Evolutionary conservation across 2,329 filamentous ascomycete species (phyloP).

Genomic region (Paracorniculantispora psalliotae): DNA sequence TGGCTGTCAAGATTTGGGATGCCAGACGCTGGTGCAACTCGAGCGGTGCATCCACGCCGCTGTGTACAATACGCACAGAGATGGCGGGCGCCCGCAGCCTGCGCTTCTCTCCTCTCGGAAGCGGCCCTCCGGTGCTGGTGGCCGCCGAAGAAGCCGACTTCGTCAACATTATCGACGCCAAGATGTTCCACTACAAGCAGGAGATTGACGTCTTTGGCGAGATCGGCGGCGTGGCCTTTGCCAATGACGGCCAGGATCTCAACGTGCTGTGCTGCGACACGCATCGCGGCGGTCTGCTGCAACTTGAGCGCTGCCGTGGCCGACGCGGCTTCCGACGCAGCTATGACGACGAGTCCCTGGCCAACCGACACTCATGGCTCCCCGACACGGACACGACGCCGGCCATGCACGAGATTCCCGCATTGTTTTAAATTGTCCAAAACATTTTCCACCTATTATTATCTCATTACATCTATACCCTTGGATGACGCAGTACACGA

Average conservation of each 20-base stretch:
- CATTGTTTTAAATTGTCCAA: background rate
- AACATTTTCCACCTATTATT: background rate
- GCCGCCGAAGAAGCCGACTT: slow-evolving; percentile 73
- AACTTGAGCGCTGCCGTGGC: slow-evolving; percentile 47
- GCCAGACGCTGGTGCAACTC: slow-evolving; percentile 61
- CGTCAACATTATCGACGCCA: slow-evolving; percentile 65
- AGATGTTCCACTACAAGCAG: slow-evolving; percentile 61
- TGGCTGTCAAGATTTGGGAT: slow-evolving; percentile 69
- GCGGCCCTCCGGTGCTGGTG: slow-evolving; percentile 61
- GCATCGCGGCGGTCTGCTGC: slow-evolving; percentile 61
- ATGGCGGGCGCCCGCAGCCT: slow-evolving; percentile 66
- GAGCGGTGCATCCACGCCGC: slow-evolving; percentile 40
- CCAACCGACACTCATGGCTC: slow-evolving; percentile 8
- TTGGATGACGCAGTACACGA: background rate
- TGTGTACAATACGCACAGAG: slow-evolving; percentile 55
- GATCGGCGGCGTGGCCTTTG: slow-evolving; percentile 63
- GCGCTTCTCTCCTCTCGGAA: slow-evolving; percentile 66
- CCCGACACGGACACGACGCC: slow-evolving; percentile 3
- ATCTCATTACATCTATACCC: background rate
- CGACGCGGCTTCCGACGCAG: slow-evolving; percentile 7
- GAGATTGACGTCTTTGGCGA: slow-evolving; percentile 71
- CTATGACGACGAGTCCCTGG: slow-evolving; percentile 10
- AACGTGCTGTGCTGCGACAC: slow-evolving; percentile 63
- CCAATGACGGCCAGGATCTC: slow-evolving; percentile 63
- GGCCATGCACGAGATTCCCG: slow-evolving; percentile 1